Evolutionary conservation across 2,329 filamentous ascomycete genomes (phyloP), one percentile per base, ranked within the genome.

Genomic region (Arachnomyces sp.): DNA sequence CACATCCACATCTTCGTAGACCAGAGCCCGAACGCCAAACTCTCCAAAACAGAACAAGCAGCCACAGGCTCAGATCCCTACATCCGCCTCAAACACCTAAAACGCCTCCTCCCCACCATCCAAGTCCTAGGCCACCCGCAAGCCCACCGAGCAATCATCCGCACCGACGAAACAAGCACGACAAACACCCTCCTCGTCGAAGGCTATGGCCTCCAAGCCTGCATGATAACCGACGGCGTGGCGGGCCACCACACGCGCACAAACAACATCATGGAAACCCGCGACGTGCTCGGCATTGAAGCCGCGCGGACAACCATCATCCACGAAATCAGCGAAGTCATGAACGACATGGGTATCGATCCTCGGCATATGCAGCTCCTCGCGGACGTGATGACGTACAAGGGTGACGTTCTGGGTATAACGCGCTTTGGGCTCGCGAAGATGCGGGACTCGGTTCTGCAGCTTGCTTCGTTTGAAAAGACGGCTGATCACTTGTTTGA

Each of bases 381-480:
- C 2, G 90, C 92, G 8, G 92, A 98, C 56, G 89, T 95, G 39
- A 98, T 98, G 92, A 96, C 92, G 1, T 96, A 90, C 74, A 96
- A 95, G 69, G 92, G 92, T 37, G 90, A 96, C 52, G 85, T 98
- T 0, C 75, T 95, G 13, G 92, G 92, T 38, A 98, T 98, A 59
- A 98, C 92, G 2, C 82, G 92, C 25, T 96, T 96, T 62, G 92
- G 92, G 38, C 73, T 98, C 17, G 84, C 88, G 42, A 98, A 96
- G 72, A 96, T 94, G 83, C 76, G 92, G 38, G 92, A 98, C 62
- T 85, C 79, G 12, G 92, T 96, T 8, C 70, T 98, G 41, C 92
- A 98, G 63, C 74, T 98, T 9, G 92, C 92, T 0, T 90, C 83
- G 13, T 98, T 98, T 58, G 92, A 98, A 66, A 96, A 96, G 76